phyloP scores from a whole-genome alignment of 805 yeast species.

The Saccharomycopsis schoenii region DNA sequence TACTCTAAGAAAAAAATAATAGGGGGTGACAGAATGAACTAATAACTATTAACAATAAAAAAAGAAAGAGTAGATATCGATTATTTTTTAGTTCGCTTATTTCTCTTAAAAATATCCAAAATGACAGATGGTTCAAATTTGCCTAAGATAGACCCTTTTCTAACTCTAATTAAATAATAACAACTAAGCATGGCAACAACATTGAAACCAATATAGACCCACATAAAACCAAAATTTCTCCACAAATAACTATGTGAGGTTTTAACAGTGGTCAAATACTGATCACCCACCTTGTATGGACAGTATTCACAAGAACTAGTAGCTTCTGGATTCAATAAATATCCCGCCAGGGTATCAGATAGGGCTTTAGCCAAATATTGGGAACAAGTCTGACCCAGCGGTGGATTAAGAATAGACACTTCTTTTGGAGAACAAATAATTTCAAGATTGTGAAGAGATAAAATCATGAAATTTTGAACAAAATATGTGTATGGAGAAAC shows the following conservation, averaged over 20 bases:
- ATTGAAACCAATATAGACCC: conserved; percentile 49
- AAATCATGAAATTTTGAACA: conserved; percentile 43
- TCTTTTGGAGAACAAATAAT: conserved; percentile 44
- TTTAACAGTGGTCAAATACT: conserved; percentile 34
- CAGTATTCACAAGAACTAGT: conserved; percentile 43
- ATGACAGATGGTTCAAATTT: not conserved
- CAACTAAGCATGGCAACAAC: conserved; percentile 31
- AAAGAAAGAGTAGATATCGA: not conserved
- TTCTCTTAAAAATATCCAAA: not conserved
- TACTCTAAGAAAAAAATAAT: not conserved
- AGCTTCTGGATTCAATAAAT: conserved; percentile 43
- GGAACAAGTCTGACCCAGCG: conserved; percentile 55
- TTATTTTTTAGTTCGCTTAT: not conserved
- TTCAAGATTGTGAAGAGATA: conserved; percentile 38
- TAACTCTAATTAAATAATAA: conserved; percentile 26
- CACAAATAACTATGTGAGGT: conserved; percentile 41
- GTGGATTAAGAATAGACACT: conserved; percentile 41
- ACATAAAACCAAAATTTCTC: conserved; percentile 58
- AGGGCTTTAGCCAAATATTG: conserved; percentile 32
- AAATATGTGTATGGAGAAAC: conserved; percentile 65
- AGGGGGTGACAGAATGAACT: not conserved
- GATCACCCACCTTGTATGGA: conserved; percentile 35
- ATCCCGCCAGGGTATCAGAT: conserved; percentile 36
- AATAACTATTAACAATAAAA: not conserved
- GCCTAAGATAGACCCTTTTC: conserved; percentile 3